A percentile compares a stretch with the other conserved stretches of the same genome.
Evolutionary conservation across 2,329 filamentous ascomycete species (phyloP).

Genomic region (Thielaviopsis populi): DNA sequence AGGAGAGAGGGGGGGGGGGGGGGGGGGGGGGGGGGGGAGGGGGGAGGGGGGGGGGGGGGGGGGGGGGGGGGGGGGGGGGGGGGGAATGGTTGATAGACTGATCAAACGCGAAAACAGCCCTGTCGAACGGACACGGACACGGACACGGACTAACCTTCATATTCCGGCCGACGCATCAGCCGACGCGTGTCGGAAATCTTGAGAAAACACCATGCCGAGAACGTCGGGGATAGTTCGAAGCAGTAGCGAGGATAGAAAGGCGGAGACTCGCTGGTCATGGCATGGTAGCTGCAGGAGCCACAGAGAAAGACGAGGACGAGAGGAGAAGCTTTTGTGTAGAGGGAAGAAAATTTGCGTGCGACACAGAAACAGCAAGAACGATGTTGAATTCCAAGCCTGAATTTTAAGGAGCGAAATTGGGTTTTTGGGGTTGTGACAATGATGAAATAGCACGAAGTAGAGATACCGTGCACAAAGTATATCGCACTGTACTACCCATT

Average conservation of each 20-base stretch:
- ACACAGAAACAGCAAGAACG: too few species aligned
- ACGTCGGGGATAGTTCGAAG: conserved; percentile 46
- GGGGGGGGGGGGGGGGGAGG: too few species aligned
- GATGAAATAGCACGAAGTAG: neutral
- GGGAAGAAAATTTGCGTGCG: too few species aligned
- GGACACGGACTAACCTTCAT: conserved; percentile 31
- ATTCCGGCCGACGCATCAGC: conserved; percentile 34
- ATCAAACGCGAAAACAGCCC: neutral
- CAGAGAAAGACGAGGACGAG: neutral
- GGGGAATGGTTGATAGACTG: neutral
- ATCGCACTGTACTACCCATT: neutral
- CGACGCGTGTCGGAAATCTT: conserved; percentile 34
- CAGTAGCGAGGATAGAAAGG: conserved; percentile 46
- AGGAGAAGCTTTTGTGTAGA: neutral
- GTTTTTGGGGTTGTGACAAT: neutral
- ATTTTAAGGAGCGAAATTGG: neutral
- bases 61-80: too few species aligned
- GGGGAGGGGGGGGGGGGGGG: too few species aligned
- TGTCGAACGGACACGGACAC: neutral
- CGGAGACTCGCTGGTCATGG: conserved; percentile 31
- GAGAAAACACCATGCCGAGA: conserved; percentile 44
- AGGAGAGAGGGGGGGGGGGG: neutral
- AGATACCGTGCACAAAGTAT: neutral
- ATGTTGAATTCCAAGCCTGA: neutral
- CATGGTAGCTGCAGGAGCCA: conserved; percentile 24